Percentiles rank a stretch among this genome's conserved stretches.
Evolutionary conservation across 495 filamentous ascomycete genomes (phyloP).

Genomic region (Neurospora terricola): DNA sequence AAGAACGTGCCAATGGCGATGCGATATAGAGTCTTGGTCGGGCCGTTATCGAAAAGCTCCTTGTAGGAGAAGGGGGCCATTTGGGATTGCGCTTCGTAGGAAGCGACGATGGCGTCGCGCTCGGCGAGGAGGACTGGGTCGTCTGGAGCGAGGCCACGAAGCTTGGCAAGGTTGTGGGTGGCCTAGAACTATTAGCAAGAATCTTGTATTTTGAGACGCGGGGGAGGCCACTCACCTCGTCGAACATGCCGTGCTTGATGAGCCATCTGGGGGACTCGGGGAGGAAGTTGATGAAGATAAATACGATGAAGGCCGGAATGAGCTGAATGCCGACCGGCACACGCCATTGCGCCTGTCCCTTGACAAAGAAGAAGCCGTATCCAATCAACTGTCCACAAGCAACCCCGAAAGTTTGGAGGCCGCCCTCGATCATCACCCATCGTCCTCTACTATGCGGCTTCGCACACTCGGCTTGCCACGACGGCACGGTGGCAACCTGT

Average conservation of each 20-base stretch:
- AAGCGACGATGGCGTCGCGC: not conserved
- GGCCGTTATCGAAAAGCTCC: not conserved
- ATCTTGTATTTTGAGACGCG: too few relatives aligned
- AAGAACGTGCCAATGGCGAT: slow-evolving; percentile 14
- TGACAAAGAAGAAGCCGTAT: slow-evolving; percentile 44
- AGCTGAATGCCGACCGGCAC: slow-evolving; percentile 69
- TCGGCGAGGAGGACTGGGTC: not conserved
- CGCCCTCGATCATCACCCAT: slow-evolving; percentile 57
- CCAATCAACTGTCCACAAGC: slow-evolving; percentile 53
- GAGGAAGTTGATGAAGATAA: slow-evolving; percentile 58
- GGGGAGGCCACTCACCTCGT: slow-evolving; percentile 24
- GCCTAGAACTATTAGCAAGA: not conserved
- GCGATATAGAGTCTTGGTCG: slow-evolving; percentile 16
- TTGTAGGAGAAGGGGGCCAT: not conserved
- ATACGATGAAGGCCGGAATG: slow-evolving; percentile 55
- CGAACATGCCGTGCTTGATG: slow-evolving; percentile 24
- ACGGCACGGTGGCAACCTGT: slow-evolving; percentile 47
- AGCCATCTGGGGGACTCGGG: slow-evolving; percentile 70
- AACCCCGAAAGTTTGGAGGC: slow-evolving; percentile 55
- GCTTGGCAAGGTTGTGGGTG: not conserved
- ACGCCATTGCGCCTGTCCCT: slow-evolving; percentile 33
- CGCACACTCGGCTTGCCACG: slow-evolving; percentile 57
- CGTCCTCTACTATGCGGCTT: slow-evolving; percentile 51
- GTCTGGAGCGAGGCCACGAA: slow-evolving; percentile 16
- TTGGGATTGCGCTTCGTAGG: not conserved